phyloP scores from a whole-genome alignment of 225 moss, liverwort and hornwort species.

The Antitrichia curtipendula region DNA sequence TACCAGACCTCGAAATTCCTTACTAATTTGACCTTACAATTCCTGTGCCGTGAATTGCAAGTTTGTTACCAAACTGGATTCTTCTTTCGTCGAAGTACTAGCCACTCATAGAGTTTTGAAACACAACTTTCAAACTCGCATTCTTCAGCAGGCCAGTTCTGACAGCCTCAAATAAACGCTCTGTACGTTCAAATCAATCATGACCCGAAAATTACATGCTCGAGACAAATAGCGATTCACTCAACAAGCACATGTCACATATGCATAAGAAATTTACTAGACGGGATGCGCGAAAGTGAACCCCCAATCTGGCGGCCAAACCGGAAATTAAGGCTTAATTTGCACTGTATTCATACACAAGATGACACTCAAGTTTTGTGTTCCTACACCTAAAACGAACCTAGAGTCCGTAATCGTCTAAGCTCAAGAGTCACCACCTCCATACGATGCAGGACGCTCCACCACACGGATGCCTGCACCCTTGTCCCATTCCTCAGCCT shows the following conservation, averaged over 20 bases:
- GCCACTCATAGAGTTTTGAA: too few species aligned
- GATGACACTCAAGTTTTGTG: not conserved
- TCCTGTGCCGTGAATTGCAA: too few species aligned
- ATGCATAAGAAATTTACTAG: not conserved
- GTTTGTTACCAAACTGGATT: too few species aligned
- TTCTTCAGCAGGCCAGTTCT: too few species aligned
- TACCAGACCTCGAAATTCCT: too few species aligned
- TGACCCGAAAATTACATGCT: not conserved
- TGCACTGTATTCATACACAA: conserved; percentile 18
- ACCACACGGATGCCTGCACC: conserved; percentile 96
- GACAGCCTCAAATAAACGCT: too few species aligned
- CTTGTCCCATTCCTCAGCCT: conserved; percentile 89
- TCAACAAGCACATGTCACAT: not conserved
- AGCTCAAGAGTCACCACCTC: not conserved
- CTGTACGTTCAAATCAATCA: not conserved
- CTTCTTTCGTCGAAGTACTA: too few species aligned
- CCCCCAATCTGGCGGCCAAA: not conserved
- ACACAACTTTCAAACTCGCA: too few species aligned
- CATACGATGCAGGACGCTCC: conserved; percentile 58
- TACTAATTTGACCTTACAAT: too few species aligned
- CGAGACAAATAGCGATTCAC: not conserved
- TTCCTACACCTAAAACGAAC: not conserved
- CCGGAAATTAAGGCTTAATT: not conserved
- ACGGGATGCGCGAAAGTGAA: not conserved
- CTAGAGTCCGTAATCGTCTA: not conserved